Percentiles rank a stretch among this genome's conserved stretches.
phyloP scores from a whole-genome alignment of 2,329 filamentous ascomycete genomes.

The Chrysoporthe cubensis region DNA sequence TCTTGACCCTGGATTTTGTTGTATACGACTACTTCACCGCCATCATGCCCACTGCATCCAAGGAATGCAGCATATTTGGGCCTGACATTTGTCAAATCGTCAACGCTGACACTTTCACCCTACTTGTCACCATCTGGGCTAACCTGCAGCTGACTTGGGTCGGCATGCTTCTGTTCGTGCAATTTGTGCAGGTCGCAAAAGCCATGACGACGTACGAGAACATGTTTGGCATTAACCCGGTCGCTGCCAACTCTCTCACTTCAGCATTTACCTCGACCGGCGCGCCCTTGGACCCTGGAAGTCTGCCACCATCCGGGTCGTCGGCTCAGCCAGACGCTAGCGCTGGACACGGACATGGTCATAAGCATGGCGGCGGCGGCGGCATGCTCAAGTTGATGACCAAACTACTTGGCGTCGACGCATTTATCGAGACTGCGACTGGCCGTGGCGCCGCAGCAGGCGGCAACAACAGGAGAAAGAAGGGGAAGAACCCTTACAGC shows the following conservation, averaged over 20 bases:
- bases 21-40: conserved; percentile 72
- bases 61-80: conserved; percentile 76
- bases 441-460: conserved; percentile 72
- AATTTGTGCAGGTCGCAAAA: conserved; percentile 87
- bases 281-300: conserved; percentile 68
- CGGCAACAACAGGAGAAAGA: conserved; percentile 53
- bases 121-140: conserved; percentile 79
- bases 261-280: conserved; percentile 80
- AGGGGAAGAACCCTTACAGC: conserved; percentile 80
- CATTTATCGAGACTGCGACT: conserved; percentile 90
- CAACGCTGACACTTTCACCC: conserved; percentile 81
- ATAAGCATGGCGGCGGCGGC: conserved; percentile 51
- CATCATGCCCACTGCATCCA: conserved; percentile 56
- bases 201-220: conserved; percentile 97
- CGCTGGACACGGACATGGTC: conserved; percentile 41
- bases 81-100: conserved; percentile 74
- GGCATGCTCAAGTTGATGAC: conserved; percentile 80
- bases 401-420: conserved; percentile 85
- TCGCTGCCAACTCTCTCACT: conserved; percentile 60
- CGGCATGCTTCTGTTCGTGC: conserved; percentile 93
- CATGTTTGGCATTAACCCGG: conserved; percentile 79
- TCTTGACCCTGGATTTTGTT: conserved; percentile 72
- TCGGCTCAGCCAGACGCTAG: conserved; percentile 49
- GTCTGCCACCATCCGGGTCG: conserved; percentile 54
- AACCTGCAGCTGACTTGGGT: conserved; percentile 91